These are phyloP conservation scores for Erodium maritimum DNA, from an alignment of 345 rosid species.

Conservation along the genomic window DNA sequence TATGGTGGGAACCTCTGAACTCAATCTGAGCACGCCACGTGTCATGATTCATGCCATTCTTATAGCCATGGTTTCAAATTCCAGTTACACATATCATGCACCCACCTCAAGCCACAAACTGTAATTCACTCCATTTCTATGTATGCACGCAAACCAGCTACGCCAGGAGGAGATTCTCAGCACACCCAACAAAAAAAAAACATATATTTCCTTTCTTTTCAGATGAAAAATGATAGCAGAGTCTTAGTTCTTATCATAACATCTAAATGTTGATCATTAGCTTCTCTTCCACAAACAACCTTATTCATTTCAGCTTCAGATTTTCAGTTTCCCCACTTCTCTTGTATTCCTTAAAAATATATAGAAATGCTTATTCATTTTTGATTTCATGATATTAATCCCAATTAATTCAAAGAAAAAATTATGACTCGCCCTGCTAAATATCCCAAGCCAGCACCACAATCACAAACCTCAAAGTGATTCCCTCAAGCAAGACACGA, in stretches of 20 bases:
- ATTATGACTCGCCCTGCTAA: neutral
- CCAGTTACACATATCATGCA: too few species aligned
- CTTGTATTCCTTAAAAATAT: neutral
- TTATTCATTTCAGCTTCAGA: too few species aligned
- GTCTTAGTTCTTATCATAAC: neutral
- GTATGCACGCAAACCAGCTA: neutral
- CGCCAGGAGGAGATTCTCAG: neutral
- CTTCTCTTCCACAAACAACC: neutral
- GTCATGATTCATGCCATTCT: neutral
- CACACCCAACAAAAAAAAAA: too few species aligned
- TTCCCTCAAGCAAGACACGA: neutral
- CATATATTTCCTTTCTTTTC: neutral
- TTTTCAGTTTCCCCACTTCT: neutral
- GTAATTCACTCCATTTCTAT: neutral
- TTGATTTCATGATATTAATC: too few species aligned
- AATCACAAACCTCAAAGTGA: too few species aligned
- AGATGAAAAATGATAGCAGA: neutral
- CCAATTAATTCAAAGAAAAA: neutral
- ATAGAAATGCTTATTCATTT: neutral
- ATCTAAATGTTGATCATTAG: too few species aligned
- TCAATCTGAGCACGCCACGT: too few species aligned
- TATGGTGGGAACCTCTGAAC: too few species aligned
- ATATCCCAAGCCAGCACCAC: too few species aligned
- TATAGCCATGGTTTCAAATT: neutral
- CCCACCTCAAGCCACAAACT: neutral